Evolutionary conservation across 2,329 filamentous ascomycete species (phyloP).

Genomic region (Ceratocystis alfenasii): DNA sequence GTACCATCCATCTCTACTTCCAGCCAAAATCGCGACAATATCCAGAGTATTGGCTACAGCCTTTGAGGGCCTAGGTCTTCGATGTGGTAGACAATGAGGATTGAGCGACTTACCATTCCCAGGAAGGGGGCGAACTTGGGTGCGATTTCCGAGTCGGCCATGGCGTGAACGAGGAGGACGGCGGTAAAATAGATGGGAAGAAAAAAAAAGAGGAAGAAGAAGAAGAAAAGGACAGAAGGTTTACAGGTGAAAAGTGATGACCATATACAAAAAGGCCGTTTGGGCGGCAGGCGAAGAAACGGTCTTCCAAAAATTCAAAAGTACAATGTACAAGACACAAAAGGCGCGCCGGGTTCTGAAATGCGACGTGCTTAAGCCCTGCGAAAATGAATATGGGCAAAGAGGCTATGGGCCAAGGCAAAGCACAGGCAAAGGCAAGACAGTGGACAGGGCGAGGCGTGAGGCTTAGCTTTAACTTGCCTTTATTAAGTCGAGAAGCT

Average conservation of each 20-base stretch:
- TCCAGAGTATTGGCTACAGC: not conserved
- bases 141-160: conserved; percentile 48
- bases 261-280: not conserved
- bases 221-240: not conserved
- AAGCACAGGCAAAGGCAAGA: not conserved
- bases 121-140: conserved; percentile 81
- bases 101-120: conserved; percentile 57
- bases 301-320: not conserved
- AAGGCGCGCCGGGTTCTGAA: not conserved
- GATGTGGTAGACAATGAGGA: not conserved
- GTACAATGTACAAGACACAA: not conserved
- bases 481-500: not conserved
- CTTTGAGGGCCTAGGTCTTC: not conserved
- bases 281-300: not conserved
- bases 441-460: not conserved
- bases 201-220: not conserved
- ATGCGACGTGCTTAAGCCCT: no score
- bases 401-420: not conserved
- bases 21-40: no score
- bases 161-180: conserved; percentile 27
- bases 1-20: no score
- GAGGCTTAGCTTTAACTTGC: conserved; percentile 1
- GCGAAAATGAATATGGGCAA: not conserved
- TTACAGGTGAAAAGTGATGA: not conserved
- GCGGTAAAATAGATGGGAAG: not conserved